Evolutionary conservation across 371 early-diverging fungal species (phyloP).

Genomic region (Mucor plumbeus): DNA sequence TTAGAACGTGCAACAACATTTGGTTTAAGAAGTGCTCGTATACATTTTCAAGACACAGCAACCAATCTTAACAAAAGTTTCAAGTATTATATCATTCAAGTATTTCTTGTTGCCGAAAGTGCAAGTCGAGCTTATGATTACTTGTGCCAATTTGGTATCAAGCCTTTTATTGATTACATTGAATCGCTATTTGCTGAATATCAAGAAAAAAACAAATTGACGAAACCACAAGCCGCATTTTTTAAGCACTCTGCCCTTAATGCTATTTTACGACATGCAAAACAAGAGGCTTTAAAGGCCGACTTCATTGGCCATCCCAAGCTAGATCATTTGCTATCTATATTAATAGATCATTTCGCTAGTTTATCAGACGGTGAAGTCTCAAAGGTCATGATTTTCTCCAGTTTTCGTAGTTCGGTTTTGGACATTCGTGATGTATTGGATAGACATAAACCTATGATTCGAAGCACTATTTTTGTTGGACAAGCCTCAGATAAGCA

Average conservation of each 20-base stretch:
- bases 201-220: not conserved
- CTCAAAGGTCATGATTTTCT: slow-evolving; percentile 89
- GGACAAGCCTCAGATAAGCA: slow-evolving; percentile 77
- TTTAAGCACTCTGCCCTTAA: slow-evolving; percentile 5
- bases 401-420: slow-evolving; percentile 86
- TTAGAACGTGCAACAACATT: slow-evolving; percentile 50
- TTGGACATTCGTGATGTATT: slow-evolving; percentile 80
- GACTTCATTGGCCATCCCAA: slow-evolving; percentile 85
- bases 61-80: slow-evolving; percentile 32
- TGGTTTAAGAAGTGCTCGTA: slow-evolving; percentile 50
- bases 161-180: slow-evolving; percentile 59
- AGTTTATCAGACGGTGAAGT: slow-evolving; percentile 19
- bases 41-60: slow-evolving; percentile 37
- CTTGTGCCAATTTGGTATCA: slow-evolving; percentile 67
- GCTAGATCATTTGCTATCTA: slow-evolving; percentile 65
- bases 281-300: slow-evolving; percentile 28
- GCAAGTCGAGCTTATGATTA: slow-evolving; percentile 60
- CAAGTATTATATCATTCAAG: slow-evolving; percentile 37
- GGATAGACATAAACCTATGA: slow-evolving; percentile 66
- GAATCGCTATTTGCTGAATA: slow-evolving; percentile 34
- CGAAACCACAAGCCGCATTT: not conserved
- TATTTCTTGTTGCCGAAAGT: slow-evolving; percentile 47
- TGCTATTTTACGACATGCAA: not conserved
- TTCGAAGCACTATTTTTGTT: slow-evolving; percentile 79
- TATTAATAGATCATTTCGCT: slow-evolving; percentile 73